These are phyloP conservation scores for Starmerella potacharoeniae DNA, from an alignment of 805 yeast species.

Conservation along the genomic window DNA sequence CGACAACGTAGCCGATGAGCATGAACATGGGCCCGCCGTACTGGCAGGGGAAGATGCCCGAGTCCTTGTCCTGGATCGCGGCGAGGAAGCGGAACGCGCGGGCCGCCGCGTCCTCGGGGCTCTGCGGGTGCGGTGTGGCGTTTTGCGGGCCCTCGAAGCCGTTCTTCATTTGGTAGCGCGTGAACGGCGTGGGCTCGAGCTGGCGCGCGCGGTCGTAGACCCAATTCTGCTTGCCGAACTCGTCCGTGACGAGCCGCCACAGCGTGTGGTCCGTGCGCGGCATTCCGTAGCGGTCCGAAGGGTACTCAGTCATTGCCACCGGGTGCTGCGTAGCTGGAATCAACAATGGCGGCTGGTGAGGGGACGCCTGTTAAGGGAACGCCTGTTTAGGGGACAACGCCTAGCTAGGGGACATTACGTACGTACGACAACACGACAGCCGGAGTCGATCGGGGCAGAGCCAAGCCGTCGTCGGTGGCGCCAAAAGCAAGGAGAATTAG, in stretches of 20 bases:
- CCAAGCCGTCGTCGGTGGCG: neutral
- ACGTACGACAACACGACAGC: neutral
- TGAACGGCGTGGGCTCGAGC: slow-evolving; percentile 28
- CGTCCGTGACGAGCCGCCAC: slow-evolving; percentile 67
- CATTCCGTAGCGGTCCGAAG: slow-evolving; percentile 59
- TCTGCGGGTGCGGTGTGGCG: slow-evolving; percentile 22
- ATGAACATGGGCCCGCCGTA: slow-evolving; percentile 98
- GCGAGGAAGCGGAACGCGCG: slow-evolving; percentile 65
- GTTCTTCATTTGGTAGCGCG: slow-evolving; percentile 24
- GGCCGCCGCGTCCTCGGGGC: slow-evolving; percentile 38
- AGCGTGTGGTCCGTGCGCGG: slow-evolving; percentile 54
- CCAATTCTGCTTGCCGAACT: slow-evolving; percentile 76
- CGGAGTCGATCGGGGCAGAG: too few species aligned
- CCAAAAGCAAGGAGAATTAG: neutral
- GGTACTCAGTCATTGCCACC: slow-evolving; percentile 13
- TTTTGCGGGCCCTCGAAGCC: slow-evolving; percentile 19
- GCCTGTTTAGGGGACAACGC: neutral
- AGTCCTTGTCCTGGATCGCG: slow-evolving; percentile 55
- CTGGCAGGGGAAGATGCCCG: slow-evolving; percentile 85
- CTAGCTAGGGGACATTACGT: neutral
- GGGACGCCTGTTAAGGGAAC: neutral
- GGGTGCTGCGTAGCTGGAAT: neutral
- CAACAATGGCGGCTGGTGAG: neutral
- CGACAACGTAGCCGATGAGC: slow-evolving; percentile 77
- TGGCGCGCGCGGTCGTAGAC: slow-evolving; percentile 38